Percentiles rank a stretch among this genome's conserved stretches.
phyloP scores from a whole-genome alignment of 345 rosid species.

The Excoecaria cochinchinensis region DNA sequence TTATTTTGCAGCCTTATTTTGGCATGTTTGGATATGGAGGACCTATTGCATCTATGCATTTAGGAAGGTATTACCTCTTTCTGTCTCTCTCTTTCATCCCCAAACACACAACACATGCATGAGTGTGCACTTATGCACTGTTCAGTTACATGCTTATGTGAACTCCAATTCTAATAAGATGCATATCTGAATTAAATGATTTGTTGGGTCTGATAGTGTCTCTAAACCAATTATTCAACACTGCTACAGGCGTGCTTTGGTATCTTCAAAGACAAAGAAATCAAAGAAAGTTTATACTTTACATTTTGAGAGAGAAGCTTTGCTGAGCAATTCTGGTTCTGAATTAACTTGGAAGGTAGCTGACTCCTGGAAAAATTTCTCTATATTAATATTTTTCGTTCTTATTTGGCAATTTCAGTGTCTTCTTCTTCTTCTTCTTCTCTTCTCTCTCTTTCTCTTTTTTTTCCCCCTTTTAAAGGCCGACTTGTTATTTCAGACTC shows the following conservation, averaged over 20 bases:
- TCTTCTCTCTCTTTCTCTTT: too few relatives aligned
- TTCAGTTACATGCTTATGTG: not conserved
- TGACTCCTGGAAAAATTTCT: slow-evolving; percentile 1
- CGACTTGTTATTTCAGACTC: slow-evolving; percentile 34
- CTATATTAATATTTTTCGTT: not conserved
- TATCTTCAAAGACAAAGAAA: slow-evolving; percentile 63
- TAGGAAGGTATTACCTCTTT: slow-evolving; percentile 43
- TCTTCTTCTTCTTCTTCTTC: too few relatives aligned
- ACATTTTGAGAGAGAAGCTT: slow-evolving; percentile 49
- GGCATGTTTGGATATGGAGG: slow-evolving; percentile 75
- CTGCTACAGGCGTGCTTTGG: slow-evolving; percentile 45
- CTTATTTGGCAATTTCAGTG: not conserved
- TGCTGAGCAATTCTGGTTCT: slow-evolving; percentile 35
- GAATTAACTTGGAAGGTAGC: slow-evolving; percentile 55
- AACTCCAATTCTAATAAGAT: not conserved
- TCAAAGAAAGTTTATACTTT: slow-evolving; percentile 56
- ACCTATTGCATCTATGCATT: slow-evolving; percentile 54
- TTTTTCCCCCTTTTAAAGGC: not conserved
- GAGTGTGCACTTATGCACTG: too few relatives aligned
- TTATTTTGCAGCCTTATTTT: slow-evolving; percentile 47
- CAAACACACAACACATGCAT: not conserved
- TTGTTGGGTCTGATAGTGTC: not conserved
- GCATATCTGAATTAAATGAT: not conserved
- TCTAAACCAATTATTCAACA: not conserved
- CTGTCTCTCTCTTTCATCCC: not conserved